Evolutionary conservation across 2,329 filamentous ascomycete genomes (phyloP), one percentile per base, ranked within the genome.

Genomic region (Monilinia aucupariae): DNA sequence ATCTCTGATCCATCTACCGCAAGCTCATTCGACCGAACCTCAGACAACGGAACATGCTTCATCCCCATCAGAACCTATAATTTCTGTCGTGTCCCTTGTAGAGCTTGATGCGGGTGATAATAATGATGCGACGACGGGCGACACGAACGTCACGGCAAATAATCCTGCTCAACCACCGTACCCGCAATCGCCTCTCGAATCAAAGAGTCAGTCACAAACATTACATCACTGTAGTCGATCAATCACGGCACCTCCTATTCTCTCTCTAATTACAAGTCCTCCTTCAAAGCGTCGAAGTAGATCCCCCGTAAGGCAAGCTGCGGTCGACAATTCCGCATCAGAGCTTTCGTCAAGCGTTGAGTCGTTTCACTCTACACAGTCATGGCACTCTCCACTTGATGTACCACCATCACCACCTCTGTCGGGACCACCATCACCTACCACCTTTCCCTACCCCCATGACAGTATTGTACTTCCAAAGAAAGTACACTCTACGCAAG

Each of bases 291-390:
- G 68, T n/a, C 68, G 70, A 45, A 65, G 66, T 61, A 67, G 62
- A 32, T 66, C 68, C 30, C 65, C 67, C 56, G 67, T 62, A 56
- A 69, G 59, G 51, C 65, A 50, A 59, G 69, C 37, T 64, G 71
- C 64, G 7, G 60, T 63, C 20, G 55, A 63, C 53, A 71, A 71
- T 41, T 69, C 72, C 13, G 69, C 68, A 17, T 71, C 73, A 39
- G 73, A 74, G 41, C 69, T 73, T n/a, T 82, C 81, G 12, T 78
- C 80, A 5, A 76, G 77, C 37, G 76, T 78, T 20, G 82, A 83
- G 59, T 84, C 83, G 0, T 84, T 85, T 65, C 81, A 82, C 68
- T 82, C 78, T 62, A 75, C 79, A 6, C 76, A 81, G 64, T 81
- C 81, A 10, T 82, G 80, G 80, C 76, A 80, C 65, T 79, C 80